Base-by-base conservation (phyloP, 2,329 filamentous ascomycete species). In the Aspergillus fumigatus region DNA sequence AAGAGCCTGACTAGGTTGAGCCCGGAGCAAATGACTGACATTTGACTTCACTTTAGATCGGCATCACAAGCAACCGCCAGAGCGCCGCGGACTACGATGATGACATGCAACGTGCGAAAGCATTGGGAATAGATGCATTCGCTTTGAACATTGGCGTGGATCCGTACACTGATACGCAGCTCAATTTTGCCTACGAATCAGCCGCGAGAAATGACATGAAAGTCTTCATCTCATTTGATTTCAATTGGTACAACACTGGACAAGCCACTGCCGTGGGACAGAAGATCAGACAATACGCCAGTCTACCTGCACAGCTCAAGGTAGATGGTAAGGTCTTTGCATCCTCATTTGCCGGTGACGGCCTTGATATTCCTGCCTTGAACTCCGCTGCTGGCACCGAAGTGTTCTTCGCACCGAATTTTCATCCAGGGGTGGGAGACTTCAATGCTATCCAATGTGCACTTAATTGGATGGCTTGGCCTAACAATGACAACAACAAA, bases 191-290 rank as follows among this genome's bases (percentile, higher is more conserved):
- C 0, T 83, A 82, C 57, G 68, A 77, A n/a, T 80, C 79, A 0
- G 79, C 80, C 3, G 73, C 75, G 9, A 70, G 70, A 7, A 70
- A 72, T 56, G 68, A 70, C 49, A 80, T 84, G 74, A 81, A 82
- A 54, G 79, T 82, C 14, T 82, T 84, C 54, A 77, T 84, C 59
- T 83, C 81, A 1, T 84, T 84, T 59, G 82, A 84, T 69, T 83
- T 82, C 65, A 81, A 81, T 70, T 78, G 77, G 75, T 80, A 74
- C 68, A 57, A 65, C 29, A 63, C 65, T 6, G 57, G 64, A 10
- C 67, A 79, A 45, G 73, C 74, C 1, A 67, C 66, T 7, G 70
- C 68, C 11, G 75, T 80, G 19, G 80, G 79, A 1, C 64, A 70
- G 48, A 79, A 78, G 63, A 73, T 83, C 54, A 74, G 73, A 11